Percentiles rank a stretch among this genome's conserved stretches.
These are phyloP conservation scores for Deakozyma indianensis DNA, from an alignment of 805 yeast species.

Conservation along the genomic window DNA sequence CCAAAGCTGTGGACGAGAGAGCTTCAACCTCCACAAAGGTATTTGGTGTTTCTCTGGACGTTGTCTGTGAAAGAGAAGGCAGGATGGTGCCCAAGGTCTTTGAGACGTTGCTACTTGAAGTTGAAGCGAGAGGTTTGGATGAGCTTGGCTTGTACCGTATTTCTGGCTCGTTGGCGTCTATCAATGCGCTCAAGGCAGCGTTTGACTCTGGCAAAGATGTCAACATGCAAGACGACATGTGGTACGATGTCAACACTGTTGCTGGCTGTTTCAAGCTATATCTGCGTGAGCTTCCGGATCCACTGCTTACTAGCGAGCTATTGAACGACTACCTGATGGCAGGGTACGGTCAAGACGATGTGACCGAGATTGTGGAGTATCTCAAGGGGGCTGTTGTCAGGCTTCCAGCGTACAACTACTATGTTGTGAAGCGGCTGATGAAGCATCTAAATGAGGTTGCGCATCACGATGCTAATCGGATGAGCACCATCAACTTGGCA, in stretches of 20 bases:
- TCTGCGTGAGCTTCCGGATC: constrained; percentile 77
- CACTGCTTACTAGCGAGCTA: constrained; percentile 54
- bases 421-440: constrained; percentile 50
- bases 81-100: constrained; percentile 51
- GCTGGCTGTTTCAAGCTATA: constrained; percentile 80
- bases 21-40: constrained; percentile 30
- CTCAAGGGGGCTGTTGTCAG: constrained; percentile 22
- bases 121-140: constrained; percentile 76
- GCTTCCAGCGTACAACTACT: constrained; percentile 55
- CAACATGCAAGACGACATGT: constrained; percentile 37
- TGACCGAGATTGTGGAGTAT: constrained; percentile 10
- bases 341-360: constrained; percentile 10
- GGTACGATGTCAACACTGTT: constrained; percentile 73
- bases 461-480: constrained; percentile 58
- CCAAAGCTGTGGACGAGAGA: constrained; percentile 7
- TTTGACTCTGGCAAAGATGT: constrained; percentile 36
- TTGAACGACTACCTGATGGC: constrained; percentile 38
- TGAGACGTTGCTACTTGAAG: constrained; percentile 49
- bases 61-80: constrained; percentile 60
- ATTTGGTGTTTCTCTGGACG: constrained; percentile 76
- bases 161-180: constrained; percentile 48
- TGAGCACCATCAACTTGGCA: constrained; percentile 82
- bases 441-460: constrained; percentile 59
- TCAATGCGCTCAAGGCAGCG: constrained; percentile 36
- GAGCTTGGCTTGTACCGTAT: constrained; percentile 83